Base-by-base conservation (phyloP, 768 basidiomycete species). In the Pilatotrama ljubarskyi region DNA sequence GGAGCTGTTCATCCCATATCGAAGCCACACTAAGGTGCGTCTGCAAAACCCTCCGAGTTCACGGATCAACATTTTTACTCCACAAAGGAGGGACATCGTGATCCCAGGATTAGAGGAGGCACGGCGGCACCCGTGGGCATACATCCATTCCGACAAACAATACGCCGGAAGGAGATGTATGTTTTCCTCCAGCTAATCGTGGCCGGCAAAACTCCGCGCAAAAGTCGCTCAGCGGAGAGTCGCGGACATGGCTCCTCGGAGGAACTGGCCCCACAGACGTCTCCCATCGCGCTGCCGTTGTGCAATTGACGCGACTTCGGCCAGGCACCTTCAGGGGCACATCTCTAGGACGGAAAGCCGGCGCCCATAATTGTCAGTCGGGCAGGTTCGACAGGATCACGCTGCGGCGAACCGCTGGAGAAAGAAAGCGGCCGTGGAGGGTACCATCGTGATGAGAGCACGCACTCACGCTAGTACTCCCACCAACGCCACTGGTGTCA, bases 241-340 rank as follows among this genome's bases (percentile, higher is more conserved):
- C 35, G 48, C 20, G 20, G 48, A 10, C 35, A 14, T 37, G 48
- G 32, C 48, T 36, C 32, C 51, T 25, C 55, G 55, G 44, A 24
- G 32, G 36, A 36, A n/a, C 35, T 37, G 43, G 35, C 43, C 43
- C 44, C 43, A 55, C 54, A 29, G 42, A 43, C 42, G 52, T 54
- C 49, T 26, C 44, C 24, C 25, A 24, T 24, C 44, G 24, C 15
- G 44, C 44, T 24, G 44, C 44, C 44, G 44, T 25, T 25, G 24
- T 46, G 10, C 44, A 46, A 25, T 24, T 22, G 5, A 24, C 22
- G 5, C 44, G 13, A 1, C 22, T 5, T 15, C 22, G 8, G 10
- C 20, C 22, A 46, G 44, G 44, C 10, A 46, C 44, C 44, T 20
- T 13, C 44, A 13, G 22, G 11, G 26, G 2, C 46, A 32, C 29